phyloP scores from a whole-genome alignment of 768 basidiomycete genomes.

The Clitopilus hobsonii region DNA sequence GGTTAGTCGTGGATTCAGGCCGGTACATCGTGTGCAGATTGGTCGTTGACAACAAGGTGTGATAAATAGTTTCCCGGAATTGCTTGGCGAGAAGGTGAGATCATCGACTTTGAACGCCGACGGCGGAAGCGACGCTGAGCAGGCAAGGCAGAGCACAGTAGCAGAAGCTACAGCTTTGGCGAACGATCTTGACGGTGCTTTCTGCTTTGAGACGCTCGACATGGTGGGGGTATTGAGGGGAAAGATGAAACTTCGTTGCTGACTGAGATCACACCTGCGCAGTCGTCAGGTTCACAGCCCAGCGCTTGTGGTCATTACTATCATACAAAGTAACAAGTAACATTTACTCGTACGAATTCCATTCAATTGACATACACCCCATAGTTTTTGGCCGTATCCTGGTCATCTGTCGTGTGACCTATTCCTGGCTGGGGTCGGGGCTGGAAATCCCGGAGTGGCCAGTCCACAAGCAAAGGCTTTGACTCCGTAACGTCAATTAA shows the following conservation, averaged over 20 bases:
- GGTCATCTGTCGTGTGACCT: too few relatives aligned
- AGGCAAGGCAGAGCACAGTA: slow-evolving; percentile 48
- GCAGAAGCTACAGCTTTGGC: neutral
- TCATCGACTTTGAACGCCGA: slow-evolving; percentile 10
- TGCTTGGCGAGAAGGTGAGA: slow-evolving; percentile 4
- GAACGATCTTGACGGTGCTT: neutral
- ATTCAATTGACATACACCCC: neutral
- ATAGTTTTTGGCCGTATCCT: neutral
- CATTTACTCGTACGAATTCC: neutral
- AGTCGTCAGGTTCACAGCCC: neutral
- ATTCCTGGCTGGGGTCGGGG: too few relatives aligned
- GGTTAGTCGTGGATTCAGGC: slow-evolving; percentile 55
- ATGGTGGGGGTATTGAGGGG: neutral
- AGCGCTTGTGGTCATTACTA: neutral
- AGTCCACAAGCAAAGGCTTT: too few relatives aligned
- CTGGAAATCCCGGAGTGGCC: too few relatives aligned
- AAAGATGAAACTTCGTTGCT: neutral
- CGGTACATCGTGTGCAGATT: slow-evolving; percentile 60
- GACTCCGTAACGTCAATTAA: too few relatives aligned
- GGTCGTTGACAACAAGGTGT: slow-evolving; percentile 63
- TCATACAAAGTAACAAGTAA: neutral
- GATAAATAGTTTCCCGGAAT: slow-evolving; percentile 28
- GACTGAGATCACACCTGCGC: neutral
- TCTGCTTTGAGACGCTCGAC: neutral
- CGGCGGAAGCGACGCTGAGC: slow-evolving; percentile 54